Evolutionary conservation across 2,329 filamentous ascomycete species (phyloP), one percentile per base, ranked within the genome.

Genomic region (Aspergillus pseudoterreus): DNA sequence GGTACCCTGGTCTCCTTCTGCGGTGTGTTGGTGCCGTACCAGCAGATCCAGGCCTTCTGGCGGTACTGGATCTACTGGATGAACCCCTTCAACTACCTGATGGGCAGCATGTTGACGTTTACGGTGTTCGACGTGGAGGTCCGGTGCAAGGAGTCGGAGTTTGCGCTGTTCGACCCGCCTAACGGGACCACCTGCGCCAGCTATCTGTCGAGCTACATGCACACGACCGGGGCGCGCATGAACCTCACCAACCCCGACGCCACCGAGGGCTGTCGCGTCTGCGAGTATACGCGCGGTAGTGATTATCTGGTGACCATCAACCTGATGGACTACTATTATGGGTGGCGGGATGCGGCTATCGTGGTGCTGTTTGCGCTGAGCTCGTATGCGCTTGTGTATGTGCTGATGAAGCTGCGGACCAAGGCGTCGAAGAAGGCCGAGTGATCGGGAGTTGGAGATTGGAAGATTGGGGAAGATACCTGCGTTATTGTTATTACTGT

Each of bases 261-360:
- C 0, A 82, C 73, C 0, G 59, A 66, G 1, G 72, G 66, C 0
- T 88, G 86, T 64, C 69, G 67, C 14, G 83, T 88, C 0, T 89
- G 86, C 63, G 73, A 82, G 54, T 88, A 82, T 63, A 69, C 68
- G 2, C 68, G 62, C 11, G 84, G 83, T 0, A 73, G 76, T 11
- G 84, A 86, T 52, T 88, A 86, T 53, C 66, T 88, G 1, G 59
- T 68, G 6, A 80, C 73, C 0, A 52, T 88, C 22, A 86, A 87
- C 27, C 21, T 55, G 30, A 52, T 46, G 8, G 53, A 55, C 10
- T 55, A 52, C 17, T 55, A 55, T 22, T 55, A 52, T 12, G 53
- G 53, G 3, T 55, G 53, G 53, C 42, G 53, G 9, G 53, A 55
- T 43, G 46, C 45, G 19, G 53, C 39, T 6, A 55, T 55, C 39